Conservation (phyloP, 2,329 filamentous ascomycete species). For the Arthrobotrys iridis region DNA sequence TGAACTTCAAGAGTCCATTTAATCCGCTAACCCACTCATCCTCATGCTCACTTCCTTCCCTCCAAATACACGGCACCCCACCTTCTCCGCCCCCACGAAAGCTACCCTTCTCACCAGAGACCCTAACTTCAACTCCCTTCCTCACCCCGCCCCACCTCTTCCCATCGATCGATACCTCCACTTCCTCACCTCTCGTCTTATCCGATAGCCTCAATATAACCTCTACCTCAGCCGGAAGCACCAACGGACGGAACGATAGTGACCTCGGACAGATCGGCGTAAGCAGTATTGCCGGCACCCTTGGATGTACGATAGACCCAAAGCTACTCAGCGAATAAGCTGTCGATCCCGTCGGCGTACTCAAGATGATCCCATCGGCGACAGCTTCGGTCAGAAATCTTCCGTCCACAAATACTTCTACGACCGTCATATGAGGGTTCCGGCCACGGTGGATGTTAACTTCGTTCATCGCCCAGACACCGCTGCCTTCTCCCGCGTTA, state of each 20-base stretch:
- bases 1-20: conserved; percentile 94
- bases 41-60: conserved; percentile 70
- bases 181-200: conserved; percentile 78
- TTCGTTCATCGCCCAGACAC: conserved; percentile 80
- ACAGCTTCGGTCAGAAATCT: conserved; percentile 92
- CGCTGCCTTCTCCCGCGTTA: conserved; percentile 24
- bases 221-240: conserved; percentile 84
- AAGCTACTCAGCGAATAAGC: conserved; percentile 94
- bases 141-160: conserved; percentile 72
- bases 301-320: conserved; percentile 90
- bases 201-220: conserved; percentile 83
- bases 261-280: conserved; percentile 95
- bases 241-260: conserved; percentile 88
- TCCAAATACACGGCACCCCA: conserved; percentile 62
- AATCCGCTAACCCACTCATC: conserved; percentile 97
- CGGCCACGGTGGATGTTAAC: conserved; percentile 91
- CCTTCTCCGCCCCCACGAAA: conserved; percentile 56
- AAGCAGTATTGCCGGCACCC: conserved; percentile 86
- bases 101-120: conserved; percentile 88
- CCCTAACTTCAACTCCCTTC: conserved; percentile 83
- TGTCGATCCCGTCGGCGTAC: conserved; percentile 92
- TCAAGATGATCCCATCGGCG: conserved; percentile 92
- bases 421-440: conserved; percentile 87
- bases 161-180: conserved; percentile 83
- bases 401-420: conserved; percentile 89